A percentile compares a stretch with the other conserved stretches of the same genome.
These are phyloP conservation scores for Apostasia shenzhenica DNA, from an alignment of 106 monocot genomes.

Conservation along the genomic window DNA sequence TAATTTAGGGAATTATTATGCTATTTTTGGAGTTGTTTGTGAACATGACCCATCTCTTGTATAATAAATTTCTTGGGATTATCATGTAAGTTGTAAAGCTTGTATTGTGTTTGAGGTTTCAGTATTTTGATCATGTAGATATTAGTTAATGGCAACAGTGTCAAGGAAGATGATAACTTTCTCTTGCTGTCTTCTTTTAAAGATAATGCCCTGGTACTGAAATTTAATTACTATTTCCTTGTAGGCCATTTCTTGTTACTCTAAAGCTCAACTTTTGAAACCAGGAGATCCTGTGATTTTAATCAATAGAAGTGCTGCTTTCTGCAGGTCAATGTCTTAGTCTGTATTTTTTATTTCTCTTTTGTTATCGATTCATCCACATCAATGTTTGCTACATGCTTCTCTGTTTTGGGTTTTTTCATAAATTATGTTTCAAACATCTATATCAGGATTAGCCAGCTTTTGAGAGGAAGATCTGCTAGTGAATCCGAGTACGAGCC, in stretches of 20 bases:
- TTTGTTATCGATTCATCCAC: too few relatives aligned
- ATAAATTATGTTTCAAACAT: neutral
- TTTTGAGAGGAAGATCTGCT: slow-evolving; percentile 64
- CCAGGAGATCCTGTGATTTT: slow-evolving; percentile 71
- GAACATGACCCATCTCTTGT: too few relatives aligned
- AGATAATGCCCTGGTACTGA: neutral
- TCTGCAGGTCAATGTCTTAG: slow-evolving; percentile 44
- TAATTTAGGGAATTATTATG: too few relatives aligned
- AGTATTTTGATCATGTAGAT: neutral
- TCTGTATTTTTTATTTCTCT: neutral
- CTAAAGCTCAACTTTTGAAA: slow-evolving; percentile 72
- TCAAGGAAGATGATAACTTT: neutral
- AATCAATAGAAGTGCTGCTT: slow-evolving; percentile 68
- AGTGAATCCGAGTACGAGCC: slow-evolving; percentile 71
- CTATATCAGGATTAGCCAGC: slow-evolving; percentile 52
- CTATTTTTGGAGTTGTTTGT: too few relatives aligned
- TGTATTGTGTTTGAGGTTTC: neutral
- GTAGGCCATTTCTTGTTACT: slow-evolving; percentile 77
- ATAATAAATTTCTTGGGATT: too few relatives aligned
- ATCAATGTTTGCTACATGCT: neutral
- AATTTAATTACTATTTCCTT: slow-evolving; percentile 7
- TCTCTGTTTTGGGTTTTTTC: too few relatives aligned
- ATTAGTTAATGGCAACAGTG: neutral
- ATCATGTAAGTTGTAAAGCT: neutral
- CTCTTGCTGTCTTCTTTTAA: neutral